A percentile compares a stretch with the other conserved stretches of the same genome.
phyloP scores from a whole-genome alignment of 345 rosid species.

The Rhizophora mangle region DNA sequence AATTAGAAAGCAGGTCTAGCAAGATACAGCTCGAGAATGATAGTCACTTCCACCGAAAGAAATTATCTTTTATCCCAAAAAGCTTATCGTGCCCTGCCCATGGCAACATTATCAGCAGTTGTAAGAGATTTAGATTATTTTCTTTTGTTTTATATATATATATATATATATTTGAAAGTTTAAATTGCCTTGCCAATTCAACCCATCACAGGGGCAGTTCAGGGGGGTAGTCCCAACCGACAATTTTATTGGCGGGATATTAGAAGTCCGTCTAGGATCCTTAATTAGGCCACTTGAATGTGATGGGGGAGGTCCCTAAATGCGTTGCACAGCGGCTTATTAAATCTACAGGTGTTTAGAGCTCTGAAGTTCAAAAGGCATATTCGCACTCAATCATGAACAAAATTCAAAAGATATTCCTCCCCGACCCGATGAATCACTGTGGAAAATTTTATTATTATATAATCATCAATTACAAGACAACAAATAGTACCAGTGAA shows the following conservation, averaged over 20 bases:
- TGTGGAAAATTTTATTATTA: not conserved
- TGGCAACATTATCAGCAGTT: not conserved
- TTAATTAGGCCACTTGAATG: too few species aligned
- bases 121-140: not conserved
- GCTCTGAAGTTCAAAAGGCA: too few species aligned
- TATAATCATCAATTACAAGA: conserved; percentile 14
- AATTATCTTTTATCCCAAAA: not conserved
- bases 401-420: too few species aligned
- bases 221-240: too few species aligned
- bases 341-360: too few species aligned
- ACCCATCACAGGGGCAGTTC: not conserved
- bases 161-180: too few species aligned
- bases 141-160: too few species aligned
- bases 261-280: too few species aligned
- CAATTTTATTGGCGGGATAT: too few species aligned
- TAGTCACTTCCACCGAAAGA: conserved; percentile 11
- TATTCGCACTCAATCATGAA: conserved; percentile 2
- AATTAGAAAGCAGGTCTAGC: not conserved
- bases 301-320: not conserved
- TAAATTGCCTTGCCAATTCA: not conserved
- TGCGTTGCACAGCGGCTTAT: not conserved
- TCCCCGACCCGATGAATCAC: too few species aligned
- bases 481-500: conserved; percentile 30
- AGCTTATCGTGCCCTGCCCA: not conserved
- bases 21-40: not conserved